Percentiles rank a stretch among this genome's conserved stretches.
These are phyloP conservation scores for Botrytis elliptica DNA, from an alignment of 2,329 filamentous ascomycete genomes.

Conservation along the genomic window DNA sequence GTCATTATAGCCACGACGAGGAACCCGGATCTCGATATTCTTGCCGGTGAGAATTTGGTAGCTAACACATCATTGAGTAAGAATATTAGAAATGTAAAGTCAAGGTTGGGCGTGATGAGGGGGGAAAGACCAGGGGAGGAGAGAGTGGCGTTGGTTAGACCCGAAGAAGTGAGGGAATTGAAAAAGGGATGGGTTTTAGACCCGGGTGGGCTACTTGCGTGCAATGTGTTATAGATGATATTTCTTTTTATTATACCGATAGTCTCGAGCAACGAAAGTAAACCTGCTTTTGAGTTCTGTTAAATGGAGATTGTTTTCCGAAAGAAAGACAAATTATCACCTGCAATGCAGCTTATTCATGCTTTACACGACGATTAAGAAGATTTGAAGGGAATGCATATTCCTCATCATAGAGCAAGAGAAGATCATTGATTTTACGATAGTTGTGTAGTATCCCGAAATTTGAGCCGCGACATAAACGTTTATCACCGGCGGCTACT, in stretches of 20 bases:
- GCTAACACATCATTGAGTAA: background rate
- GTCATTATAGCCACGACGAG: background rate
- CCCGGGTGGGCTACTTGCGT: background rate
- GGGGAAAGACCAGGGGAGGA: background rate
- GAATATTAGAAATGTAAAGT: background rate
- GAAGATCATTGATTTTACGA: background rate
- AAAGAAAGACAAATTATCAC: background rate
- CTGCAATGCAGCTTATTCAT: background rate
- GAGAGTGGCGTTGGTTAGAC: background rate
- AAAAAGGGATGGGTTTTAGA: background rate
- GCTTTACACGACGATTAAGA: background rate
- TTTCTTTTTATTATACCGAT: background rate
- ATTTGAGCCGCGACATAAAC: no score
- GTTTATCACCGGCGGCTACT: no score
- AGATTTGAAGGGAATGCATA: background rate
- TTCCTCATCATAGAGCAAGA: background rate
- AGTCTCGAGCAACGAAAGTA: background rate
- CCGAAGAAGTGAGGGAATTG: background rate
- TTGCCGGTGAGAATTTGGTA: background rate
- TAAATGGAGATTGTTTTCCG: background rate
- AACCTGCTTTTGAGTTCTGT: background rate
- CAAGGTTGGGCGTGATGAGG: background rate
- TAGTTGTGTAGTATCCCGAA: no score
- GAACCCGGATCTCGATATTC: background rate
- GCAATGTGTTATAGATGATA: background rate